Percentiles rank a stretch among this genome's conserved stretches.
phyloP scores from a whole-genome alignment of 2,329 filamentous ascomycete genomes.

The Colletotrichum cordylinicola region DNA sequence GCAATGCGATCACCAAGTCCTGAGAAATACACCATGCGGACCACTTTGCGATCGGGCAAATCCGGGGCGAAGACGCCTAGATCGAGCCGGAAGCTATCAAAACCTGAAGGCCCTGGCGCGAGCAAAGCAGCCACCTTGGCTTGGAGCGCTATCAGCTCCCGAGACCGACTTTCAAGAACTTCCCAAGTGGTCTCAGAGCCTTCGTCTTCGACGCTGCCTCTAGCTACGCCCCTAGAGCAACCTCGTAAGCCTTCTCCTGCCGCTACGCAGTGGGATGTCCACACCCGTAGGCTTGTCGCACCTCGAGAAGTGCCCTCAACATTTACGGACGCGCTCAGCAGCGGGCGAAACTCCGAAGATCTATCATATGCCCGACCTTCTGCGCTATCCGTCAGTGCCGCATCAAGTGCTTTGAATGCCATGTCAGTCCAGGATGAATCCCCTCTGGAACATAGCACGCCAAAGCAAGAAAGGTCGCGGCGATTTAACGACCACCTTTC shows the following conservation, averaged over 20 bases:
- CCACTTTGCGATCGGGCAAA: constrained; percentile 61
- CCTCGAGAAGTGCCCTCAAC: constrained; percentile 39
- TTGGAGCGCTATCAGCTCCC: constrained; percentile 56
- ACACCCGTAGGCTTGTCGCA: constrained; percentile 56
- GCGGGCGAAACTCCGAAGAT: constrained; percentile 45
- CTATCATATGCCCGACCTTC: constrained; percentile 44
- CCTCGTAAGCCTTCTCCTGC: constrained; percentile 34
- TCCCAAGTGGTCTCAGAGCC: constrained; percentile 28
- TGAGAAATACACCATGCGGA: constrained; percentile 67
- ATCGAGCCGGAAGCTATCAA: constrained; percentile 45
- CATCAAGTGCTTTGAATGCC: constrained; percentile 58
- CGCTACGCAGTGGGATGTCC: constrained; percentile 57
- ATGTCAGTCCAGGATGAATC: constrained; percentile 17
- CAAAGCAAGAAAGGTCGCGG: background rate
- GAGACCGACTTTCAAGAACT: constrained; percentile 37
- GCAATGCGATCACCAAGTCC: constrained; percentile 59
- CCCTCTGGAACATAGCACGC: constrained; percentile 6
- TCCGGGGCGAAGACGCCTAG: constrained; percentile 47
- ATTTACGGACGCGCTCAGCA: constrained; percentile 29
- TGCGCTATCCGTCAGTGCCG: constrained; percentile 59
- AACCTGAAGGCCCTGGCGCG: constrained; percentile 54
- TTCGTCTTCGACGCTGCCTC: constrained; percentile 21
- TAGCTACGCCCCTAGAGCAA: constrained; percentile 36
- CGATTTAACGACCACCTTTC: background rate
- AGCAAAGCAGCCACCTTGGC: constrained; percentile 70